A percentile compares a stretch with the other conserved stretches of the same genome.
Evolutionary conservation across 1,284 basidiomycete genomes (phyloP).

Genomic region (Rhizoctonia solani): DNA sequence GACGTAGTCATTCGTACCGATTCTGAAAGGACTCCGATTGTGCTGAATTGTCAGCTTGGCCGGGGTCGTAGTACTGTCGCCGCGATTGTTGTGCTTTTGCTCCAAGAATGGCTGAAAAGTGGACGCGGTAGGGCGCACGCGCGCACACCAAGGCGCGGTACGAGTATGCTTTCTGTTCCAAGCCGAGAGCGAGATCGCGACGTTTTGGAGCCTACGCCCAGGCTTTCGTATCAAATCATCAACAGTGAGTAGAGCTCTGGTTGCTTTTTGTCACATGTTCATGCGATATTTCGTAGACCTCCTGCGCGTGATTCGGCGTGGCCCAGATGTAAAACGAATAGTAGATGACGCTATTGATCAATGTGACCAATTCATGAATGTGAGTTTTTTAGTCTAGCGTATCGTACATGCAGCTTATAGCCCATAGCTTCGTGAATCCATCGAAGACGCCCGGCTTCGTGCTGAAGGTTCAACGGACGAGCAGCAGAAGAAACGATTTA

Average conservation of each 20-base stretch:
- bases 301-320: conserved; percentile 89
- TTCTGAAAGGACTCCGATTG: conserved; percentile 75
- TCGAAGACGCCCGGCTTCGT: conserved; percentile 75
- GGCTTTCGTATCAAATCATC: conserved; percentile 77
- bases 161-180: conserved; percentile 41
- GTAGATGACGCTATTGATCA: conserved; percentile 94
- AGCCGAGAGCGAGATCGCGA: conserved; percentile 34
- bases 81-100: conserved; percentile 83
- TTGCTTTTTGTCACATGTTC: neutral
- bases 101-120: conserved; percentile 80
- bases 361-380: conserved; percentile 82
- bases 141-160: conserved; percentile 30
- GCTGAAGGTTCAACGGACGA: conserved; percentile 82
- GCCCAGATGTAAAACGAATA: conserved; percentile 80
- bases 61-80: conserved; percentile 91
- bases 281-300: conserved; percentile 60
- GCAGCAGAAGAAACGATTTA: conserved; percentile 63
- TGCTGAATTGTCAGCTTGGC: conserved; percentile 96
- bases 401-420: neutral
- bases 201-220: conserved; percentile 44
- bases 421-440: conserved; percentile 66
- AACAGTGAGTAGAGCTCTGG: conserved; percentile 60
- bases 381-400: conserved; percentile 42
- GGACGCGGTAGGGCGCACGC: conserved; percentile 31
- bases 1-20: conserved; percentile 80